Conservation (phyloP, 345 rosid genomes). For the Populus euphratica region DNA sequence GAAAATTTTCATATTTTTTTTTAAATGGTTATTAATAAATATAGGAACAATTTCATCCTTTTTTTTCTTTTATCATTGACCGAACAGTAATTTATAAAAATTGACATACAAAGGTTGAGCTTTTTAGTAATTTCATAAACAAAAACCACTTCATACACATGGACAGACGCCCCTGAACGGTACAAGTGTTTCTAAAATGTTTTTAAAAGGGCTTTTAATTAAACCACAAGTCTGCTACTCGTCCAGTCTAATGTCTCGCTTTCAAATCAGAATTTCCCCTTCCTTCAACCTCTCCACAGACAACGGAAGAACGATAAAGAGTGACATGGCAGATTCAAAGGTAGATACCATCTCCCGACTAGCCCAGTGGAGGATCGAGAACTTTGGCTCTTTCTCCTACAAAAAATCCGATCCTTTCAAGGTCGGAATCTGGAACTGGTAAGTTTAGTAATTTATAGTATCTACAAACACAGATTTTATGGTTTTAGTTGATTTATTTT, state of each 20-base stretch:
- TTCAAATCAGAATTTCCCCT: neutral
- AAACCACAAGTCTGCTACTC: neutral
- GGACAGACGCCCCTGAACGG: neutral
- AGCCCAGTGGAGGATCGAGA: constrained; percentile 92
- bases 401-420: constrained; percentile 85
- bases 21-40: too few species aligned
- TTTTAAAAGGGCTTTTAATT: too few species aligned
- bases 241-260: neutral
- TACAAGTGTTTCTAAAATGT: neutral
- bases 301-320: neutral
- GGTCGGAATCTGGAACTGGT: constrained; percentile 96
- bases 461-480: neutral
- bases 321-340: constrained; percentile 61
- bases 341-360: constrained; percentile 87
- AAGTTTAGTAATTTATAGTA: neutral
- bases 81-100: too few species aligned
- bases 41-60: too few species aligned
- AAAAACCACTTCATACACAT: neutral
- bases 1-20: too few species aligned
- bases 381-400: constrained; percentile 69
- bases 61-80: too few species aligned
- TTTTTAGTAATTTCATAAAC: too few species aligned
- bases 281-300: neutral
- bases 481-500: neutral
- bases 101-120: too few species aligned